Evolutionary conservation across 306 rosid genomes (phyloP).

Genomic region (Nissolia schottii): DNA sequence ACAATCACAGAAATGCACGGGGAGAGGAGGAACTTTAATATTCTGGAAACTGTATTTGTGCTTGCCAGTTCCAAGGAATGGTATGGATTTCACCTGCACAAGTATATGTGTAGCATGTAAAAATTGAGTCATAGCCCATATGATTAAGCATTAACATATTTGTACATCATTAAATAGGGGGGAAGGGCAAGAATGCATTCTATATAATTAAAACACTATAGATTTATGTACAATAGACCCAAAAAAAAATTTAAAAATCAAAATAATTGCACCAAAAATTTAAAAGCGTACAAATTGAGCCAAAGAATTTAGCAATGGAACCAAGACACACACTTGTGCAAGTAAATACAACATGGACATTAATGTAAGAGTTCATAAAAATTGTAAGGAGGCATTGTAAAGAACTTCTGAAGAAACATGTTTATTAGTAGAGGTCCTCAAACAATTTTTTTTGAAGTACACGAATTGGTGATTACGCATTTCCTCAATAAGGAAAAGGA

Average conservation of each 20-base stretch:
- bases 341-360: background rate
- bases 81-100: constrained; percentile 72
- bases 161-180: background rate
- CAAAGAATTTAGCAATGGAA: background rate
- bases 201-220: background rate
- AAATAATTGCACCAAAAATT: background rate
- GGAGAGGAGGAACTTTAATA: constrained; percentile 61
- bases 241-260: background rate
- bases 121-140: background rate
- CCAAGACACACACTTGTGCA: background rate
- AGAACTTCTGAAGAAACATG: background rate
- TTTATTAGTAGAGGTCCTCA: background rate
- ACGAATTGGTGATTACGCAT: background rate
- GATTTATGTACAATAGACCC: background rate
- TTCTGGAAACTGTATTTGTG: constrained; percentile 90
- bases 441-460: background rate
- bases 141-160: constrained; percentile 1
- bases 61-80: constrained; percentile 84
- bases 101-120: background rate
- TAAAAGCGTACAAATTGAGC: background rate
- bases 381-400: background rate
- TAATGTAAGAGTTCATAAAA: background rate
- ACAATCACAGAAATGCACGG: constrained; percentile 86
- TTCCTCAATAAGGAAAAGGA: background rate
- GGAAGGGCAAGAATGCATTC: background rate